Evolutionary conservation across 164 flowering plant genomes (phyloP), one percentile per base, ranked within the genome.

Genomic region (Malania oleifera): DNA sequence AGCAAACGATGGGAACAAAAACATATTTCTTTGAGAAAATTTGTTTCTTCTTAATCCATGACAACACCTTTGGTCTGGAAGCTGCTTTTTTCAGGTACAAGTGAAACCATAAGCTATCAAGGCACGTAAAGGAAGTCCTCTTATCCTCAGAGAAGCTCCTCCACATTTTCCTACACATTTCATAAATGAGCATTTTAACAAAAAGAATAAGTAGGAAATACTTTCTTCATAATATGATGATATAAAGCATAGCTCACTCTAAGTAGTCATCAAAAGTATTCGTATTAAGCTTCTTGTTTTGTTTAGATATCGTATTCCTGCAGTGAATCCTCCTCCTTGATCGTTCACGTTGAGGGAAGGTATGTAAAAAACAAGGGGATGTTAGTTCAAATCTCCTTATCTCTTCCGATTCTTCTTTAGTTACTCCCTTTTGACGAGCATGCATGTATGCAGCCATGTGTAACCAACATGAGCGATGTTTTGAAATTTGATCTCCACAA

Each of bases 21-120:
- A 82, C 82, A 66, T 75, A 82, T 60, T 79, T 77, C 67, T 75
- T 79, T 15, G 77, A 75, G 51, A 82, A 77, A 25, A 77, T 73
- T 11, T 57, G 52, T 66, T 71, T 71, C 62, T 47, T 58, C 73
- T 75, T 73, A 20, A 81, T 75, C 81, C 81, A 81, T 5, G 26
- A 15, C 55, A 79, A 53, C 48, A 75, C 80, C 62, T 70, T 79
- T 5, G 13, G 54, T 62, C 49, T 73, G 15, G 29, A 45, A 3
- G 64, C 38, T 27, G 40, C 51, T 45, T n/a, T n/a, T n/a, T 66
- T 51, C 59, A 38, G 35, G 65, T 81, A 81, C 67, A 74, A 54
- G 28, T 24, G 0, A 62, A 81, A 81, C 83, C 86, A 81, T 49
- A 75, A 56, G 35, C 75, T 52, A 41, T 75, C 83, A 12, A 76